Base-by-base conservation (phyloP, 306 rosid genomes). In the Fagus crenata region DNA sequence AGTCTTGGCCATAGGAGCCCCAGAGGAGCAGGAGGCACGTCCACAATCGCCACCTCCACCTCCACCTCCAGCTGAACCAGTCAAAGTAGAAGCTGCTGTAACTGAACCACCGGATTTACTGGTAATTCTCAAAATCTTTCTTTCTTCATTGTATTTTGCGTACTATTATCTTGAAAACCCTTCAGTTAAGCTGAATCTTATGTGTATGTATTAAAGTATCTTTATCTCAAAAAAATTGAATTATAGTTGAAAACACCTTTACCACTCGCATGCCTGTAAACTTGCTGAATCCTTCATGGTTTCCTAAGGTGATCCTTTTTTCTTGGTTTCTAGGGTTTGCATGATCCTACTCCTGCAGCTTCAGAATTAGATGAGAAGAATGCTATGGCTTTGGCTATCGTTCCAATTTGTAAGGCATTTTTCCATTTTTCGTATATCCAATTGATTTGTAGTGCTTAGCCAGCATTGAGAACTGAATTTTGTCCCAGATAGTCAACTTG, bases 311-410 rank as follows among this genome's bases (percentile, higher is more conserved):
- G 5, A 43, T 71, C 36, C 42, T 43, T 74, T 40, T 41, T 70
- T 79, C 37, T 85, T 12, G 60, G 77, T 67, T 69, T 67, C 75
- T 84, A 96, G 99, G 94, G 90, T 75, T 78, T 96, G 90, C 89
- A 90, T 43, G 97, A 96, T 83, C 87, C 97, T 54, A 87, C 72
- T 77, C 97, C 98, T 71, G 91, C 89, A 75, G 88, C 88, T 53
- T 58, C 89, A 78, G 97, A 85, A 78, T 89, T 96, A 81, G 98
- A 96, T 37, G 99, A 96, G 77, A 96, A 89, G 87, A 96, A 92
- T 84, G 91, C 99, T 51, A 53, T 91, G 88, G 99, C 99, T 75
- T 86, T 96, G 76, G 99, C 99, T 41, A 91, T 96, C 40, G 97
- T 92, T 77, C 90, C 99, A 22, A 86, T 87, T 58, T 87, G 98